phyloP scores from a whole-genome alignment of 768 basidiomycete genomes.

The Russula olivacea region DNA sequence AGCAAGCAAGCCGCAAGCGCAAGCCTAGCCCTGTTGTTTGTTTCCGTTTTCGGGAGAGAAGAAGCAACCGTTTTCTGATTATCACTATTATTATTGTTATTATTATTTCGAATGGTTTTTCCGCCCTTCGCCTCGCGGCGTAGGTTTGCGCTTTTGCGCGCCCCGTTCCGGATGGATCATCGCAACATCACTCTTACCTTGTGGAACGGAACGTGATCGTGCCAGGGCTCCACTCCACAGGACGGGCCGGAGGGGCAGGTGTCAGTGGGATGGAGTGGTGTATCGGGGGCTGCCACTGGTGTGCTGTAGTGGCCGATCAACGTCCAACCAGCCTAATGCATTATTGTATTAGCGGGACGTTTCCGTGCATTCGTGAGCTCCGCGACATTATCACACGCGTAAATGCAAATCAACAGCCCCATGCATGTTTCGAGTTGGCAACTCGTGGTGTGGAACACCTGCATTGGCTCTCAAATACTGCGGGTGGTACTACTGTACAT shows the following conservation, averaged over 20 bases:
- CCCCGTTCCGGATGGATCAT: background rate
- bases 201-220: too few relatives aligned
- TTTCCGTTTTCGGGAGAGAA: background rate
- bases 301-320: background rate
- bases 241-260: background rate
- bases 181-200: too few relatives aligned
- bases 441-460: too few relatives aligned
- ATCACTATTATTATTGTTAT: too few relatives aligned
- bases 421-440: background rate
- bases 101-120: too few relatives aligned
- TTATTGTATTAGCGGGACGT: background rate
- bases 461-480: too few relatives aligned
- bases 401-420: background rate
- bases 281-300: too few relatives aligned
- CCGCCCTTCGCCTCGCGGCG: background rate
- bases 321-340: background rate
- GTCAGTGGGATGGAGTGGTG: background rate
- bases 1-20: background rate
- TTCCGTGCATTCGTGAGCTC: slow-evolving; percentile 8
- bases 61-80: background rate
- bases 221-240: background rate
- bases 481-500: too few relatives aligned
- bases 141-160: background rate
- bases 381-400: background rate
- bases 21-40: background rate